A percentile compares a stretch with the other conserved stretches of the same genome.
Conservation (phyloP, 75 land plant species). For the Picea glauca region DNA sequence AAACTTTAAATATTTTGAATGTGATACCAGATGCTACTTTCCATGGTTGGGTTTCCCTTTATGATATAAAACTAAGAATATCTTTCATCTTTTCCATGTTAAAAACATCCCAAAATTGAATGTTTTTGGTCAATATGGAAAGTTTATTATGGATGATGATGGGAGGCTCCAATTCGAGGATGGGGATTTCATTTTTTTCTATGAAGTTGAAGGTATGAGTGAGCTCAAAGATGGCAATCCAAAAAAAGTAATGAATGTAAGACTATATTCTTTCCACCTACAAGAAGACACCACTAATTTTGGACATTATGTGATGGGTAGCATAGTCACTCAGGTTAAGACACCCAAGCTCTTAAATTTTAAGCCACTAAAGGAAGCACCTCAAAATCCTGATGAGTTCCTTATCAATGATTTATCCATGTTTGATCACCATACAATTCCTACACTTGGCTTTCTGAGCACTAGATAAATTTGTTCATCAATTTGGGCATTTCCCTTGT, state of each 20-base stretch:
- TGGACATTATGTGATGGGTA: conserved; percentile 70
- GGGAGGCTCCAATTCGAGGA: conserved; percentile 86
- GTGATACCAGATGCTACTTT: too few relatives aligned
- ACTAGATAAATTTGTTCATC: conserved; percentile 53
- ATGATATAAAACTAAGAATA: too few relatives aligned
- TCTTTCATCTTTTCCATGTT: too few relatives aligned
- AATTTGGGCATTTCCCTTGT: conserved; percentile 61
- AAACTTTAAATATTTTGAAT: too few relatives aligned
- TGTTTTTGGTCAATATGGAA: too few relatives aligned
- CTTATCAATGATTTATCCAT: conserved; percentile 84
- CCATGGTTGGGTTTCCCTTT: too few relatives aligned
- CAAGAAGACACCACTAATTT: conserved; percentile 84
- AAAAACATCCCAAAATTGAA: too few relatives aligned
- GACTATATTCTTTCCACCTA: conserved; percentile 72
- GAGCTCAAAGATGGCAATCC: conserved; percentile 92
- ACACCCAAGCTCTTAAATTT: conserved; percentile 80
- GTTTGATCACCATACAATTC: conserved; percentile 68
- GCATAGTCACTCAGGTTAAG: conserved; percentile 90
- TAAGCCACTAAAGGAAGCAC: conserved; percentile 58
- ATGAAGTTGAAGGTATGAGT: conserved; percentile 80
- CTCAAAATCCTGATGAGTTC: conserved; percentile 71
- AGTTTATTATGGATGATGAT: conserved; percentile 48
- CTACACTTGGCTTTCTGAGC: conserved; percentile 87
- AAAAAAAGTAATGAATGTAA: conserved; percentile 54
- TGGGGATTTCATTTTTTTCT: conserved; percentile 86